Conservation (phyloP, 768 basidiomycete species). For the Suillus tomentosus region DNA sequence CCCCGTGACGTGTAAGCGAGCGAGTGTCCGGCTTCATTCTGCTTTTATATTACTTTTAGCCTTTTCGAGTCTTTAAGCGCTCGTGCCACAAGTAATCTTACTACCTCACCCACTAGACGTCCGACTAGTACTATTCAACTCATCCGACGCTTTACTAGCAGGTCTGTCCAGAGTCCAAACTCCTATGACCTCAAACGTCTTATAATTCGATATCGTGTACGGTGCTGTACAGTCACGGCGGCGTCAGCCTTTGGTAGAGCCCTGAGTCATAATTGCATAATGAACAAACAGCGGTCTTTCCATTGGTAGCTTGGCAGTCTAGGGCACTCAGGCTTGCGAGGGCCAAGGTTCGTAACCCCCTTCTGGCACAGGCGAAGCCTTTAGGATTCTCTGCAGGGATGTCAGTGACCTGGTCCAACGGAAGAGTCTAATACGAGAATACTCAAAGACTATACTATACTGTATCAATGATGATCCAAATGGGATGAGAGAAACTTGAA, state of each 20-base stretch:
- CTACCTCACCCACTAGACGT: not conserved
- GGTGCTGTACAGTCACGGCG: not conserved
- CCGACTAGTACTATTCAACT: not conserved
- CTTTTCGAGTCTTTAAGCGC: not conserved
- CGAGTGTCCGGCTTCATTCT: constrained; percentile 2
- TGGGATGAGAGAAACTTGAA: not conserved
- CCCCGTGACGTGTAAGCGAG: constrained; percentile 11
- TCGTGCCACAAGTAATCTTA: not conserved
- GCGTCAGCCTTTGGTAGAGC: not conserved
- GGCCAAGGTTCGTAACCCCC: not conserved
- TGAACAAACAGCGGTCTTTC: not conserved
- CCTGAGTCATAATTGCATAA: not conserved
- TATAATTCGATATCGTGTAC: not conserved
- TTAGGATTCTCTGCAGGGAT: not conserved
- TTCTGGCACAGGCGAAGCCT: not conserved
- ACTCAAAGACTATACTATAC: too few relatives aligned
- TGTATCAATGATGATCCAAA: too few relatives aligned
- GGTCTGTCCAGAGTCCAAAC: not conserved
- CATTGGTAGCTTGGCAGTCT: not conserved
- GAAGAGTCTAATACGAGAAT: not conserved
- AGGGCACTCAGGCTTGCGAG: not conserved
- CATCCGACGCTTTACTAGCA: not conserved
- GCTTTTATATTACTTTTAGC: not conserved
- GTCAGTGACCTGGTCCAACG: not conserved
- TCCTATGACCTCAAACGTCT: too few relatives aligned